phyloP scores from a whole-genome alignment of 441 rosid species.

The Pelargonium cotyledonis region DNA sequence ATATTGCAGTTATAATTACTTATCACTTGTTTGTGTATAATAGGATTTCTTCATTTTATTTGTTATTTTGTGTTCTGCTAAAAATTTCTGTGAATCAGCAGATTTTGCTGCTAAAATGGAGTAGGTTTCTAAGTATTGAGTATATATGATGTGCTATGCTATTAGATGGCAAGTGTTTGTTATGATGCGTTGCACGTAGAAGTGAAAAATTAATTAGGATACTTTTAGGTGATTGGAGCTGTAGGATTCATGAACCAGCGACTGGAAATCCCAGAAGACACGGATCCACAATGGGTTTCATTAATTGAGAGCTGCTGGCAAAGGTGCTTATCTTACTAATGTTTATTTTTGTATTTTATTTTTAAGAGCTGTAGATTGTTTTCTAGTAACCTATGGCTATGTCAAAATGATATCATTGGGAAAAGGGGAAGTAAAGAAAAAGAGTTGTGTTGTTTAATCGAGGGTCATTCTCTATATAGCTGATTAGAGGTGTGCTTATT shows the following conservation, averaged over 20 bases:
- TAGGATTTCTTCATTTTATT: too few species aligned
- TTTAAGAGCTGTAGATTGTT: slow-evolving; percentile 6
- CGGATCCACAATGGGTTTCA: slow-evolving; percentile 76
- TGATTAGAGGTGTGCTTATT: not conserved
- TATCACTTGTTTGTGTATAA: not conserved
- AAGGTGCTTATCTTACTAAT: slow-evolving; percentile 38
- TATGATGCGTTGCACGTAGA: slow-evolving; percentile 12
- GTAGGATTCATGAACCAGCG: slow-evolving; percentile 93
- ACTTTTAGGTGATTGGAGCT: slow-evolving; percentile 83
- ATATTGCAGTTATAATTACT: not conserved
- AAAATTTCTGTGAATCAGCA: not conserved
- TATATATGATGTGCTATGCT: not conserved
- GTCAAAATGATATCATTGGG: not conserved
- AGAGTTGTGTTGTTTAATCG: not conserved
- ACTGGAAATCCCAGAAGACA: slow-evolving; percentile 68
- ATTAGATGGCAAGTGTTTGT: slow-evolving; percentile 1
- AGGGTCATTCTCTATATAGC: not conserved
- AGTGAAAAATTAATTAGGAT: slow-evolving; percentile 27
- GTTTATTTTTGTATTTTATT: slow-evolving; percentile 1
- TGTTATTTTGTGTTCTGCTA: too few species aligned
- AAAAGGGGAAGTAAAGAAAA: not conserved
- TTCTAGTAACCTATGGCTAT: slow-evolving; percentile 7
- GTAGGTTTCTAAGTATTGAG: not conserved
- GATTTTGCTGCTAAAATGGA: not conserved
- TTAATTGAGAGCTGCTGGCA: slow-evolving; percentile 88